Evolutionary conservation across 768 basidiomycete genomes (phyloP).

Genomic region (Clitopilus hobsonii): DNA sequence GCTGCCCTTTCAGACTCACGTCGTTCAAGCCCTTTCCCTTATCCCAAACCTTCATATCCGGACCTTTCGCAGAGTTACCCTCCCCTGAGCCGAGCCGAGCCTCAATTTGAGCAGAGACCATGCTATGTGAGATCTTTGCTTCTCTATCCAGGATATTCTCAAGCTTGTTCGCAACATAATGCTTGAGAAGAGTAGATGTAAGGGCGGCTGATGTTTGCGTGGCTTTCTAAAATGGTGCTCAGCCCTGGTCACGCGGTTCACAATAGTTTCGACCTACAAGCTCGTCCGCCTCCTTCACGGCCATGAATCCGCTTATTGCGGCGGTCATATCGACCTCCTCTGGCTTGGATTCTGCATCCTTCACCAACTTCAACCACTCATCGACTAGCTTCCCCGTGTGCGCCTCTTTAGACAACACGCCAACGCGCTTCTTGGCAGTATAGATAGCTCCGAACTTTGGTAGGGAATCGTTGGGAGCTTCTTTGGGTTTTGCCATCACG

Average conservation of each 20-base stretch:
- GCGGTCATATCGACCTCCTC: conserved; percentile 76
- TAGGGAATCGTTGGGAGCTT: conserved; percentile 68
- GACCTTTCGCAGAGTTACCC: conserved; percentile 70
- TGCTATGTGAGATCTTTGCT: conserved; percentile 85
- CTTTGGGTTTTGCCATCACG: conserved; percentile 76
- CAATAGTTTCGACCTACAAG: conserved; percentile 3
- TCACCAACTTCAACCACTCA: conserved; percentile 76
- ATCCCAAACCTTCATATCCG: conserved; percentile 91
- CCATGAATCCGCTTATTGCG: conserved; percentile 74
- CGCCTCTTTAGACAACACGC: conserved; percentile 75
- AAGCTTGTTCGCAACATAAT: conserved; percentile 84
- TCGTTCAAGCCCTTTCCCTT: conserved; percentile 71
- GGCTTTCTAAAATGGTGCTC: conserved; percentile 52
- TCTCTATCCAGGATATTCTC: conserved; percentile 91
- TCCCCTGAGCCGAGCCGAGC: conserved; percentile 82
- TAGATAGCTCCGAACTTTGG: conserved; percentile 63
- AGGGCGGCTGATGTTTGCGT: conserved; percentile 70
- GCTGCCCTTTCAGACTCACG: conserved; percentile 38
- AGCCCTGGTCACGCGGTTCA: background rate
- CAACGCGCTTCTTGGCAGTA: conserved; percentile 60
- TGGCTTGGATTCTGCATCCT: conserved; percentile 52
- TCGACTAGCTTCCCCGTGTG: conserved; percentile 81
- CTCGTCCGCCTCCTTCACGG: conserved; percentile 89
- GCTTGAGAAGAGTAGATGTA: conserved; percentile 79
- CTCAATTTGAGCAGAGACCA: conserved; percentile 83